Percentiles rank a stretch among this genome's conserved stretches.
These are phyloP conservation scores for Mitragyna speciosa DNA, from an alignment of 257 asterid genomes.

Conservation along the genomic window DNA sequence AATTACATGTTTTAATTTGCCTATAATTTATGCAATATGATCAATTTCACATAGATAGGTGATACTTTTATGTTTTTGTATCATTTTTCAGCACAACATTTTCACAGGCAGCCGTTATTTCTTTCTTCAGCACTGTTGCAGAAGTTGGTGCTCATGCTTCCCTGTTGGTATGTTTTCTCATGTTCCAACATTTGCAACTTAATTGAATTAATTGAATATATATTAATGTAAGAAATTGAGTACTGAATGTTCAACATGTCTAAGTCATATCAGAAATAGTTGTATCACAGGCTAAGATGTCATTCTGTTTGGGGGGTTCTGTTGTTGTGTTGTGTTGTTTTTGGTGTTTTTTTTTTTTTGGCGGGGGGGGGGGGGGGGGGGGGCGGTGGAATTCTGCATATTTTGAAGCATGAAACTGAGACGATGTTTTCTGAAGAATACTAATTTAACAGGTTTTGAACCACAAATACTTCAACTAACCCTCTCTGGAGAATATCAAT, in stretches of 20 bases:
- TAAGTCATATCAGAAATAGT: not conserved
- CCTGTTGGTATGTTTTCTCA: constrained; percentile 45
- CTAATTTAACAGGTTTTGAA: not conserved
- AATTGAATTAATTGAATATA: not conserved
- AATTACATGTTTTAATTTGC: not conserved
- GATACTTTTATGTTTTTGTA: not conserved
- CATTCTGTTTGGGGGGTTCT: no score
- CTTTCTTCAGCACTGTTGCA: constrained; percentile 66
- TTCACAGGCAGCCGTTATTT: constrained; percentile 74
- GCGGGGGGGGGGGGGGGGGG: no score
- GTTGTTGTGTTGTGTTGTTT: no score
- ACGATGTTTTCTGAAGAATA: not conserved
- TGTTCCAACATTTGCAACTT: not conserved
- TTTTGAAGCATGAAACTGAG: not conserved
- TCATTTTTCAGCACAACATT: constrained; percentile 62
- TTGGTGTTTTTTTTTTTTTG: no score
- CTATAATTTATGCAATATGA: not conserved
- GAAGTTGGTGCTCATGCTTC: constrained; percentile 74
- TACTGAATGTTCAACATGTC: not conserved
- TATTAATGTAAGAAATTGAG: not conserved
- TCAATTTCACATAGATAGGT: not conserved
- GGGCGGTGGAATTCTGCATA: not conserved
- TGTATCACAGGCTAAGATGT: not conserved
- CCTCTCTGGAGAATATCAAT: not conserved
- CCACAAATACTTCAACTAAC: not conserved